Percentiles rank a stretch among this genome's conserved stretches.
Conservation (phyloP, 371 early-diverging fungal species). For the Rhizomucor miehei region DNA sequence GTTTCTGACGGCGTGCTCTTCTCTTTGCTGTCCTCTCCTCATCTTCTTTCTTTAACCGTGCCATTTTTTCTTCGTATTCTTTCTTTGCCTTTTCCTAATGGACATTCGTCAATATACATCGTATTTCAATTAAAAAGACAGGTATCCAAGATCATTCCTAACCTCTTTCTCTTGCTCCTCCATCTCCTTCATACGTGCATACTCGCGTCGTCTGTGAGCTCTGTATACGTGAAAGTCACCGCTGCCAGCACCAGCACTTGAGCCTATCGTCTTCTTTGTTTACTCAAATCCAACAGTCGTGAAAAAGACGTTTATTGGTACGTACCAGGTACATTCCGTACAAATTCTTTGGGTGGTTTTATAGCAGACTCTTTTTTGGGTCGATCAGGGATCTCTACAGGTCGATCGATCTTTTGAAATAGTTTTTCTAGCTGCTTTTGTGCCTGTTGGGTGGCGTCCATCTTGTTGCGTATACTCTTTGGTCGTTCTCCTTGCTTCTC, state of each 20-base stretch:
- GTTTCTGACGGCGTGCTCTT: conserved; percentile 78
- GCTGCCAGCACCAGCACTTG: conserved; percentile 95
- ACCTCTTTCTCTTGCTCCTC: conserved; percentile 78
- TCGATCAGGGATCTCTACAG: conserved; percentile 64
- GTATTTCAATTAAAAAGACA: no score
- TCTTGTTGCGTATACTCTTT: conserved; percentile 34
- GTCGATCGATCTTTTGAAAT: conserved; percentile 79
- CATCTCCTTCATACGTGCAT: conserved; percentile 74
- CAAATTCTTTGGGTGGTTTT: conserved; percentile 74
- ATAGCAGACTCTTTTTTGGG: conserved; percentile 34
- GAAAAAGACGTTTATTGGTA: neutral
- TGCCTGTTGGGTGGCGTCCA: conserved; percentile 51
- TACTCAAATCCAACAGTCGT: neutral
- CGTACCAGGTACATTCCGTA: conserved; percentile 75
- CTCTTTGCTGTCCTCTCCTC: conserved; percentile 85
- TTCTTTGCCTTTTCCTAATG: conserved; percentile 39
- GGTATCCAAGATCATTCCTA: neutral
- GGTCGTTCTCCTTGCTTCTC: neutral
- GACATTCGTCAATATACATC: no score
- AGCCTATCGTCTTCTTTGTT: conserved; percentile 47
- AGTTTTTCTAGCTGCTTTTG: conserved; percentile 69
- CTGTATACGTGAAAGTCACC: conserved; percentile 96
- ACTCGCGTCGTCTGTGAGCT: conserved; percentile 85
- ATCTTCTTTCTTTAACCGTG: conserved; percentile 56
- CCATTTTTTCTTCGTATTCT: conserved; percentile 60